A percentile compares a stretch with the other conserved stretches of the same genome.
These are phyloP conservation scores for Talaromyces ruber DNA, from an alignment of 495 filamentous ascomycete genomes.

Conservation along the genomic window DNA sequence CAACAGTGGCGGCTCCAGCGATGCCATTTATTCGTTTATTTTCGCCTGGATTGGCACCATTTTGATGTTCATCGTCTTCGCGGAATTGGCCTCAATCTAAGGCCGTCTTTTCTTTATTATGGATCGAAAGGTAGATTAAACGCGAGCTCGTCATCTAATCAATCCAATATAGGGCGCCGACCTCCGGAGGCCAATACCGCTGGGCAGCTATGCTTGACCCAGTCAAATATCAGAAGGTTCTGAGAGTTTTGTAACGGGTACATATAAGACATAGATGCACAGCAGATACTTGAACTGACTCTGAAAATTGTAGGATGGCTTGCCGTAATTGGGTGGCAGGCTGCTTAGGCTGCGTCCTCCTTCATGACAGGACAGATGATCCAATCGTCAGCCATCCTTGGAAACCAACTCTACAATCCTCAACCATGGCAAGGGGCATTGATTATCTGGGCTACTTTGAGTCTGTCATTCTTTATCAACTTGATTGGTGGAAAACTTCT, in stretches of 20 bases:
- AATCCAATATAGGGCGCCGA: constrained; percentile 11
- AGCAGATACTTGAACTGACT: constrained; percentile 8
- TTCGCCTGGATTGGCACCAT: constrained; percentile 39
- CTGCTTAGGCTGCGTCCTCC: constrained; percentile 40
- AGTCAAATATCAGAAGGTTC: constrained; percentile 20
- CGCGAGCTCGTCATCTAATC: background rate
- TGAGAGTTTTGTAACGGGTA: constrained; percentile 35
- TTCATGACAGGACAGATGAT: constrained; percentile 52
- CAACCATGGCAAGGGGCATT: constrained; percentile 53
- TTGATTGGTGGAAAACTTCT: constrained; percentile 42
- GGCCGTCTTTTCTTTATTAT: constrained; percentile 7
- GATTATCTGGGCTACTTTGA: constrained; percentile 41
- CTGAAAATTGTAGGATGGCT: constrained; percentile 17
- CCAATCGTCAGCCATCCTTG: constrained; percentile 50
- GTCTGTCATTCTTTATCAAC: constrained; percentile 47
- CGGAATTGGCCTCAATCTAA: constrained; percentile 9
- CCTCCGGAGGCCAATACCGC: constrained; percentile 35
- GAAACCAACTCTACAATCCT: constrained; percentile 32
- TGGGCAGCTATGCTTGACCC: constrained; percentile 37
- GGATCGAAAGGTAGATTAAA: constrained; percentile 9
- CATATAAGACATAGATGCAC: background rate
- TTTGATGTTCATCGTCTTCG: constrained; percentile 25
- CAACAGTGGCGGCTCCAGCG: constrained; percentile 36
- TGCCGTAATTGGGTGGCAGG: constrained; percentile 51
- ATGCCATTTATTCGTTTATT: constrained; percentile 41